phyloP scores from a whole-genome alignment of 192 early-diverging fungal genomes.

The Cetraspora pellucida region DNA sequence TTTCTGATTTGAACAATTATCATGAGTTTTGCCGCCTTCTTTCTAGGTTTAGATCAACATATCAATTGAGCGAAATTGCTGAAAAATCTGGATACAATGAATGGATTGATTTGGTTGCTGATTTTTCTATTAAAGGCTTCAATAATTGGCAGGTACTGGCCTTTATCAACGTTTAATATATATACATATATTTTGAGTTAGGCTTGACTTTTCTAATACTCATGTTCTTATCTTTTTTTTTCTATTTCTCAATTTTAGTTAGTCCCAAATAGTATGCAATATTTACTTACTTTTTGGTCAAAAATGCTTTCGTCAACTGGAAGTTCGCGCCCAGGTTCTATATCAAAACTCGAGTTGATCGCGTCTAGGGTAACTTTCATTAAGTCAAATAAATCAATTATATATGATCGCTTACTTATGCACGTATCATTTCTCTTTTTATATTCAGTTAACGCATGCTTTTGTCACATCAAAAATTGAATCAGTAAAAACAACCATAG shows the following conservation, averaged over 20 bases:
- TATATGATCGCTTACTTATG: not conserved
- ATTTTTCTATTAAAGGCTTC: constrained; percentile 69
- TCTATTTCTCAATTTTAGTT: constrained; percentile 55
- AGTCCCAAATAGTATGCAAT: constrained; percentile 73
- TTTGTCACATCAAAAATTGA: constrained; percentile 59
- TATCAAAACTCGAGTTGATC: constrained; percentile 52
- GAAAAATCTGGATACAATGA: constrained; percentile 68
- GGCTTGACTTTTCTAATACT: not conserved
- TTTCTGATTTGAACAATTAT: constrained; percentile 78
- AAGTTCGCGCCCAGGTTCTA: constrained; percentile 46
- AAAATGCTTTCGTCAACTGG: constrained; percentile 67
- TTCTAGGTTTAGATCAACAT: constrained; percentile 77
- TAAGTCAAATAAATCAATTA: not conserved
- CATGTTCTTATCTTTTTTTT: not conserved
- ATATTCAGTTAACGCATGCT: constrained; percentile 46
- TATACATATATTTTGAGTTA: too few species aligned
- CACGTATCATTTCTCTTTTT: constrained; percentile 35
- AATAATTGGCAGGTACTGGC: constrained; percentile 60
- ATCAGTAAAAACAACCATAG: constrained; percentile 48
- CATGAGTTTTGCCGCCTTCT: constrained; percentile 86
- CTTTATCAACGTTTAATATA: not conserved
- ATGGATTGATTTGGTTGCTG: constrained; percentile 65
- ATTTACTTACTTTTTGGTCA: constrained; percentile 85
- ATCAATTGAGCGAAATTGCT: constrained; percentile 79
- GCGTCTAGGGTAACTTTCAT: constrained; percentile 49